A percentile compares a stretch with the other conserved stretches of the same genome.
Evolutionary conservation across 2,329 filamentous ascomycete genomes (phyloP).

Genomic region (Colletotrichum sp.): DNA sequence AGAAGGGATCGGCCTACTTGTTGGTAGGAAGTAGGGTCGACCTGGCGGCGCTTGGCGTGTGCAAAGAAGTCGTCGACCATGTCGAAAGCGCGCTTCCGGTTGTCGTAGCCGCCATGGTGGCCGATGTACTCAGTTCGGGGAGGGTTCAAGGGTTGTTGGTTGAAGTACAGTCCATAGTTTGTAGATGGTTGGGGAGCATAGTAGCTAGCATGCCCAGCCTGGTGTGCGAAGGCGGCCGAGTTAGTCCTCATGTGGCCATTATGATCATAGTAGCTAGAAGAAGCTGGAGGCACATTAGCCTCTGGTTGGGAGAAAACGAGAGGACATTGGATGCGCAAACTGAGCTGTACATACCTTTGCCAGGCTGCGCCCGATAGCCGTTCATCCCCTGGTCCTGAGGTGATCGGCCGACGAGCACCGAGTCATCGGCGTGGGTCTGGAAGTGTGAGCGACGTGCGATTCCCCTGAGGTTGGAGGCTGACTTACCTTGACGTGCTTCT

Average conservation of each 20-base stretch:
- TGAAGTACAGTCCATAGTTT: conserved; percentile 81
- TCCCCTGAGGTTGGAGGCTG: not conserved
- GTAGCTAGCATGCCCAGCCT: conserved; percentile 61
- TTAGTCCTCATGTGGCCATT: conserved; percentile 67
- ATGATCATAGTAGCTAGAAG: conserved; percentile 69
- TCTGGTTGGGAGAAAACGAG: conserved; percentile 35
- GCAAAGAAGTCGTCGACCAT: conserved; percentile 94
- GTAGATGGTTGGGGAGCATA: conserved; percentile 61
- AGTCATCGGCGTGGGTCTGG: conserved; percentile 92
- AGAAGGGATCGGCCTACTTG: conserved; percentile 90
- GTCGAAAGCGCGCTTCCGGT: conserved; percentile 84
- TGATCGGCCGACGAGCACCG: conserved; percentile 65
- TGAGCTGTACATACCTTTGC: conserved; percentile 53
- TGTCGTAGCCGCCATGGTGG: conserved; percentile 67
- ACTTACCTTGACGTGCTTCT: conserved; percentile 93
- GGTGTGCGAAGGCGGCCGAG: conserved; percentile 60
- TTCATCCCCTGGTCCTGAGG: conserved; percentile 57
- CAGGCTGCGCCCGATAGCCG: conserved; percentile 57
- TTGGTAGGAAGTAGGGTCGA: conserved; percentile 88
- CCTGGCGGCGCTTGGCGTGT: conserved; percentile 87
- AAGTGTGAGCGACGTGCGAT: conserved; percentile 24
- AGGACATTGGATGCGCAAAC: conserved; percentile 23
- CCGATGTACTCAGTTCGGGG: conserved; percentile 66
- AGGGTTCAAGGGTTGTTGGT: conserved; percentile 61
- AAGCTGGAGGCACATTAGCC: conserved; percentile 53